Evolutionary conservation across 192 early-diverging fungal species (phyloP).

Genomic region (Umbelopsis ramanniana): DNA sequence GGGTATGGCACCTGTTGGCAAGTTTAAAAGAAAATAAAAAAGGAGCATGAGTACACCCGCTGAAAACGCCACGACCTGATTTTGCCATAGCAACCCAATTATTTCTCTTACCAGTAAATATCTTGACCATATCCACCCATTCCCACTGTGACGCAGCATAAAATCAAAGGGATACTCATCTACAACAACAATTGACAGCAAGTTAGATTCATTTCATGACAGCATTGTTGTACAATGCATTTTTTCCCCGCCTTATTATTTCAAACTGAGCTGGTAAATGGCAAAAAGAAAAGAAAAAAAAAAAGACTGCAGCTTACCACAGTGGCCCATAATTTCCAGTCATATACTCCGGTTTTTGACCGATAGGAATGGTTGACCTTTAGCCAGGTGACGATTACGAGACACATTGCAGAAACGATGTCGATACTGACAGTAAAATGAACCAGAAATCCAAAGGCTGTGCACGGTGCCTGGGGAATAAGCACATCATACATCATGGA

Average conservation of each 20-base stretch:
- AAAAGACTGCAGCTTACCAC: background rate
- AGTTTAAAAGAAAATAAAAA: background rate
- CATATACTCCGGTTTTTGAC: background rate
- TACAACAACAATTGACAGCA: background rate
- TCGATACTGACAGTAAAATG: constrained; percentile 15
- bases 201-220: background rate
- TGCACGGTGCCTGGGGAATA: background rate
- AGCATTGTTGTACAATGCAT: background rate
- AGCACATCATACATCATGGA: constrained; percentile 14
- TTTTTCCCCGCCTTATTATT: background rate
- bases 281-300: too few relatives aligned
- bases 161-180: background rate
- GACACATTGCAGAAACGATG: background rate
- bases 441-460: background rate
- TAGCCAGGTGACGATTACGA: background rate
- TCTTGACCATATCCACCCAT: constrained; percentile 13
- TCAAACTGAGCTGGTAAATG: background rate
- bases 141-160: background rate
- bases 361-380: background rate
- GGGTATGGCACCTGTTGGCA: constrained; percentile 11
- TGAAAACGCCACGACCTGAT: background rate
- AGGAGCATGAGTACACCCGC: too few relatives aligned
- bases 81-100: background rate
- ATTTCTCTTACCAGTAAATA: constrained; percentile 8
- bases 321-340: constrained; percentile 2